Percentiles rank a stretch among this genome's conserved stretches.
Conservation (phyloP, 176 grass and related monocot genomes). For the Tillandsia leiboldiana region DNA sequence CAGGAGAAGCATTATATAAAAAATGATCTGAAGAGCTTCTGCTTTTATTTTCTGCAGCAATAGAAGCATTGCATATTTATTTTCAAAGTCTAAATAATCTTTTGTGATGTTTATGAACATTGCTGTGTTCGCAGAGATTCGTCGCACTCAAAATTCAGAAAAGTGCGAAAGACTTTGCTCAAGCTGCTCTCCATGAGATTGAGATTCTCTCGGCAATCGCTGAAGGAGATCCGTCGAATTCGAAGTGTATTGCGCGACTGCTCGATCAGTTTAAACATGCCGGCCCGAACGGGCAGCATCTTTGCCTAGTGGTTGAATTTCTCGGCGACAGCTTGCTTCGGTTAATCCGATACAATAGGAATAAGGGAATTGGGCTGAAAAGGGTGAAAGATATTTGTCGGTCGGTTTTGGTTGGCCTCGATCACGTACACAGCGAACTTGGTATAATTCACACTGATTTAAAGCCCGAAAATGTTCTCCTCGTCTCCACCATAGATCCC, state of each 20-base stretch:
- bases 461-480: conserved; percentile 85
- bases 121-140: conserved; percentile 40
- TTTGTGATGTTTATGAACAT: neutral
- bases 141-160: conserved; percentile 97
- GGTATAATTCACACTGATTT: conserved; percentile 83
- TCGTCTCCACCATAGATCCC: conserved; percentile 76
- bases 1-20: too few relatives aligned
- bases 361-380: conserved; percentile 62
- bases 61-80: neutral
- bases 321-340: conserved; percentile 79
- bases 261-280: conserved; percentile 87
- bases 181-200: conserved; percentile 75
- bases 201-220: conserved; percentile 55
- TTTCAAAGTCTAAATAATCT: neutral
- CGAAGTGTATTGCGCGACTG: conserved; percentile 51
- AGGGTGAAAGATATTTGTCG: conserved; percentile 56
- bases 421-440: conserved; percentile 68
- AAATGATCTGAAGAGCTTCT: too few relatives aligned
- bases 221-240: conserved; percentile 58
- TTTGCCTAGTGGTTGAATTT: conserved; percentile 67
- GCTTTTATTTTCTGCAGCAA: too few relatives aligned
- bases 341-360: conserved; percentile 57
- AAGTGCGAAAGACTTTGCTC: conserved; percentile 75
- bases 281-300: conserved; percentile 69
- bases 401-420: conserved; percentile 56